Conservation (phyloP, 2,329 filamentous ascomycete species). For the Fusarium paranaense region DNA sequence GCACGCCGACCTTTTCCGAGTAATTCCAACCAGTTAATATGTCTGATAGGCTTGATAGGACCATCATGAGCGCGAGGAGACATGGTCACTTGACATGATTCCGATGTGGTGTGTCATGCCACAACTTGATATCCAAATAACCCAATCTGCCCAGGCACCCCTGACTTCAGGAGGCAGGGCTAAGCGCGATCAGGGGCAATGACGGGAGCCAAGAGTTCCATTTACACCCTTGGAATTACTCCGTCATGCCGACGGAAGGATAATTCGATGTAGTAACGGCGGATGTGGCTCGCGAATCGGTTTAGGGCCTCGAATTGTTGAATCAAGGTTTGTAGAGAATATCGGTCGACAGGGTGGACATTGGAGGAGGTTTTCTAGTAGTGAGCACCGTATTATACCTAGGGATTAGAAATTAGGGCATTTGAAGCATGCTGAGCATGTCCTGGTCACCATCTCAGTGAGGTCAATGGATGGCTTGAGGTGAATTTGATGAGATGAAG, state of each 20-base stretch:
- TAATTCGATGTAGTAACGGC: too few relatives aligned
- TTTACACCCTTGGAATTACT: background rate
- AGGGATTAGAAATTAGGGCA: too few relatives aligned
- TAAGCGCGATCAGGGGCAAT: background rate
- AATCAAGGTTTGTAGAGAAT: background rate
- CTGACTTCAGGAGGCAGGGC: constrained; percentile 30
- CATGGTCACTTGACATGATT: background rate
- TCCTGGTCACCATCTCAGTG: background rate
- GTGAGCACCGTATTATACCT: background rate
- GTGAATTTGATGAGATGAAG: constrained; percentile 23
- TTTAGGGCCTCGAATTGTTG: background rate
- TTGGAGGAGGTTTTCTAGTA: background rate
- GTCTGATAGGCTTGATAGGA: background rate
- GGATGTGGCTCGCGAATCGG: background rate
- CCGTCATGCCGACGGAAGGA: background rate
- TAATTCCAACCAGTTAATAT: background rate
- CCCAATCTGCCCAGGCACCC: background rate
- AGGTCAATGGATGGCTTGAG: background rate
- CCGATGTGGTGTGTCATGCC: background rate
- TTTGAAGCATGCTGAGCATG: background rate
- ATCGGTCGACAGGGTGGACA: background rate
- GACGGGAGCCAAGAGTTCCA: background rate
- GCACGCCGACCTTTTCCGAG: background rate
- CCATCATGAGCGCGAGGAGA: background rate
- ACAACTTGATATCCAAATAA: background rate